Conservation (phyloP, 257 asterid species). For the Vinca minor region DNA sequence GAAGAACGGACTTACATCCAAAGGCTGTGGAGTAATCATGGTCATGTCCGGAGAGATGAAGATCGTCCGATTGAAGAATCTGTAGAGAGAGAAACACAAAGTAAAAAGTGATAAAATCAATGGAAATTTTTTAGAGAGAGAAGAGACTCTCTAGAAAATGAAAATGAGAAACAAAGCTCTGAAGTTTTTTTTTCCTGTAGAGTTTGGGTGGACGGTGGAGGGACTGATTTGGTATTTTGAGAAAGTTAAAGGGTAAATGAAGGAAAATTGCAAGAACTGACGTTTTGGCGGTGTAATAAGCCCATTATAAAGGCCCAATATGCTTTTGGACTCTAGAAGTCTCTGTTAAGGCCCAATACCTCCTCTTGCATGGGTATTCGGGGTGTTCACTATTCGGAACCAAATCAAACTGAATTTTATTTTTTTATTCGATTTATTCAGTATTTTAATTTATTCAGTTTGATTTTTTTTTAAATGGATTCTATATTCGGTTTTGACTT, state of each 20-base stretch:
- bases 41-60: conserved; percentile 49
- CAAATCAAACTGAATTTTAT: no score
- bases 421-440: no score
- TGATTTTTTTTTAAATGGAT: no score
- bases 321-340: no score
- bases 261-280: no score
- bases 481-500: no score
- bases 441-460: no score
- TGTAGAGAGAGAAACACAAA: conserved; percentile 20
- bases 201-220: conserved; percentile 1
- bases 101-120: conserved; percentile 17
- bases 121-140: neutral
- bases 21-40: conserved; percentile 71
- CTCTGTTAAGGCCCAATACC: no score
- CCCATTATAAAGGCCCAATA: no score
- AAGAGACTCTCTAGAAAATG: neutral
- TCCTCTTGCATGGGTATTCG: no score
- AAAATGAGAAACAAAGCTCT: conserved; percentile 19
- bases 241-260: neutral
- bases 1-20: conserved; percentile 46
- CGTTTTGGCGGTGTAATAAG: no score
- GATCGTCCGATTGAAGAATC: conserved; percentile 51
- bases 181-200: conserved; percentile 20
- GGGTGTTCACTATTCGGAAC: no score
- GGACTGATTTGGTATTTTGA: conserved; percentile 1